phyloP scores from a whole-genome alignment of 495 filamentous ascomycete species.

The Trichoderma virens region DNA sequence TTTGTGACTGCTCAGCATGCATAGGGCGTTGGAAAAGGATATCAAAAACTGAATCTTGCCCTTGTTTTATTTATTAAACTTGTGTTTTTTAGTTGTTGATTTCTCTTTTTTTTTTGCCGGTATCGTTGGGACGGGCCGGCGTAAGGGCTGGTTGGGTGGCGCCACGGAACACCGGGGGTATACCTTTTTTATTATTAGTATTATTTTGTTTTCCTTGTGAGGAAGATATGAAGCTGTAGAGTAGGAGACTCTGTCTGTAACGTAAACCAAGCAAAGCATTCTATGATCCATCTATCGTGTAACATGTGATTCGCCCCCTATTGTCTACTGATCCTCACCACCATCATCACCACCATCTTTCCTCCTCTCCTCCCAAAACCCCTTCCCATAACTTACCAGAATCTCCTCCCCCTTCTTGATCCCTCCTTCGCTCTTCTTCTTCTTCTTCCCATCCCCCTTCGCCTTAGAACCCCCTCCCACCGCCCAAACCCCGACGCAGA shows the following conservation, averaged over 20 bases:
- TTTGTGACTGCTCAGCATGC: neutral
- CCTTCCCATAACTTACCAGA: conserved; percentile 59
- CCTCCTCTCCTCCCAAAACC: conserved; percentile 47
- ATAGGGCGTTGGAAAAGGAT: neutral
- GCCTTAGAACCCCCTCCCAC: conserved; percentile 44
- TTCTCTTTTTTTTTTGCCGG: neutral
- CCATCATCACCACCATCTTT: conserved; percentile 5
- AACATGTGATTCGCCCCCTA: neutral
- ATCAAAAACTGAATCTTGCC: neutral
- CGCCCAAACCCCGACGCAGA: conserved; percentile 56
- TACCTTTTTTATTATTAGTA: neutral
- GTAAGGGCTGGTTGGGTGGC: conserved; percentile 4
- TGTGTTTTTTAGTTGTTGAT: no score
- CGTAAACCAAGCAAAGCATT: neutral
- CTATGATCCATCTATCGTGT: no score
- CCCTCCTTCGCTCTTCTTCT: conserved; percentile 26
- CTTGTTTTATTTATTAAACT: neutral
- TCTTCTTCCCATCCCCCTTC: conserved; percentile 34
- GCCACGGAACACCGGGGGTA: conserved; percentile 7
- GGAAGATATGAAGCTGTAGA: neutral
- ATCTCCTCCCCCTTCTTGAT: conserved; percentile 54
- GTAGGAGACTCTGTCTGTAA: neutral
- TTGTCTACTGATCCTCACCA: neutral
- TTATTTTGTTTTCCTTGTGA: neutral
- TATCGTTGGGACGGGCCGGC: conserved; percentile 6